Conservation (phyloP, 148 eudicot species). For the Arbutus unedo region DNA sequence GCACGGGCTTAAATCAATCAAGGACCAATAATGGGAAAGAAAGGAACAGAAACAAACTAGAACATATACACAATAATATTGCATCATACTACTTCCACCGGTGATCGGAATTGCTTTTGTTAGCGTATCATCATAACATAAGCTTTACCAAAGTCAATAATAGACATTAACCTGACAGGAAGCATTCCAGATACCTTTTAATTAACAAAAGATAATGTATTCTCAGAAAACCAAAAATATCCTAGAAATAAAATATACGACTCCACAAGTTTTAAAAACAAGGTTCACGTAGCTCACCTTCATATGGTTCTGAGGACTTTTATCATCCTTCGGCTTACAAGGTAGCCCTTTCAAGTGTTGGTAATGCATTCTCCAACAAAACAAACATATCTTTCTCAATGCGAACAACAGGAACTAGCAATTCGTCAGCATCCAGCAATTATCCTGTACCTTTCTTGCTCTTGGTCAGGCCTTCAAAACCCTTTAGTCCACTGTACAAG, state of each 20-base stretch:
- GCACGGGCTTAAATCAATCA: not conserved
- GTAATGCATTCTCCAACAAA: conserved; percentile 76
- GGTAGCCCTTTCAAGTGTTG: conserved; percentile 77
- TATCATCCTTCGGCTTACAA: conserved; percentile 84
- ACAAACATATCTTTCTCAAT: conserved; percentile 74
- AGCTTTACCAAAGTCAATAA: not conserved
- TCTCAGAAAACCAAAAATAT: not conserved
- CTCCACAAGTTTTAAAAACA: not conserved
- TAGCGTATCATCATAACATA: not conserved
- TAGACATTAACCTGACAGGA: not conserved
- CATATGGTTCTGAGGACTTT: conserved; percentile 92
- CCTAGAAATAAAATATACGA: not conserved
- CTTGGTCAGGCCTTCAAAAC: conserved; percentile 79
- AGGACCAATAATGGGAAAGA: not conserved
- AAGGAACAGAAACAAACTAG: no score
- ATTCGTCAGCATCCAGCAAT: conserved; percentile 56
- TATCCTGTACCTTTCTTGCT: conserved; percentile 55
- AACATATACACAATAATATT: not conserved
- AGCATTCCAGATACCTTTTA: not conserved
- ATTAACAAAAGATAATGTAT: not conserved
- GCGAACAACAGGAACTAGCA: conserved; percentile 62
- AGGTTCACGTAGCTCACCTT: conserved; percentile 51
- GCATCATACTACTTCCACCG: not conserved
- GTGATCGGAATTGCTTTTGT: not conserved
- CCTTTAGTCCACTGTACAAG: conserved; percentile 90